Conservation (phyloP, 2,329 filamentous ascomycete species). For the Diplodia intermedia region DNA sequence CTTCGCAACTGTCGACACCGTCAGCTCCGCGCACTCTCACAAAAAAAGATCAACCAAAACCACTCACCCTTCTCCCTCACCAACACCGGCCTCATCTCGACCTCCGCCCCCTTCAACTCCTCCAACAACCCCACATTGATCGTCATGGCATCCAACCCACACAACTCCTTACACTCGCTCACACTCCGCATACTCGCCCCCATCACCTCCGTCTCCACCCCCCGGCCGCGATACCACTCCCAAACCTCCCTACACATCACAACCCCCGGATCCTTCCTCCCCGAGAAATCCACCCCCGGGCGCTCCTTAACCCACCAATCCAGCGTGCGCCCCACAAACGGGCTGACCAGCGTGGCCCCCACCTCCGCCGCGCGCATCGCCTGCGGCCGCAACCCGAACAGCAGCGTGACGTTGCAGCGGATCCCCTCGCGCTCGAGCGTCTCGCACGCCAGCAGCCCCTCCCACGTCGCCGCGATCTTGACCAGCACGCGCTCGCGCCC, state of each 20-base stretch:
- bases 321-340: slow-evolving; percentile 42
- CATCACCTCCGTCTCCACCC: slow-evolving; percentile 59
- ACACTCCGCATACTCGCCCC: slow-evolving; percentile 64
- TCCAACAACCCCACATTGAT: slow-evolving; percentile 61
- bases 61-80: slow-evolving; percentile 8
- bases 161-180: slow-evolving; percentile 65
- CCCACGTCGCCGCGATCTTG: slow-evolving; percentile 69
- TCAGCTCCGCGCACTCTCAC: neutral
- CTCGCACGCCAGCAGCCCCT: slow-evolving; percentile 67
- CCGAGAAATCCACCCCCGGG: slow-evolving; percentile 60
- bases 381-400: slow-evolving; percentile 66
- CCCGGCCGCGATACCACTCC: slow-evolving; percentile 56
- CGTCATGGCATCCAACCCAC: slow-evolving; percentile 66
- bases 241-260: slow-evolving; percentile 59
- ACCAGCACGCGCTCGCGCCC: slow-evolving; percentile 59
- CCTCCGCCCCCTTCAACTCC: slow-evolving; percentile 38
- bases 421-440: slow-evolving; percentile 62
- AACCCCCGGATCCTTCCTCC: slow-evolving; percentile 55
- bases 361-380: slow-evolving; percentile 64
- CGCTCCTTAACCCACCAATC: slow-evolving; percentile 62
- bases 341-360: slow-evolving; percentile 67
- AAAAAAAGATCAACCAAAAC: too few relatives aligned
- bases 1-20: neutral
- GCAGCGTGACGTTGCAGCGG: slow-evolving; percentile 65
- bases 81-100: slow-evolving; percentile 16